phyloP scores from a whole-genome alignment of 441 rosid species.

The Gossypium gossypioides region DNA sequence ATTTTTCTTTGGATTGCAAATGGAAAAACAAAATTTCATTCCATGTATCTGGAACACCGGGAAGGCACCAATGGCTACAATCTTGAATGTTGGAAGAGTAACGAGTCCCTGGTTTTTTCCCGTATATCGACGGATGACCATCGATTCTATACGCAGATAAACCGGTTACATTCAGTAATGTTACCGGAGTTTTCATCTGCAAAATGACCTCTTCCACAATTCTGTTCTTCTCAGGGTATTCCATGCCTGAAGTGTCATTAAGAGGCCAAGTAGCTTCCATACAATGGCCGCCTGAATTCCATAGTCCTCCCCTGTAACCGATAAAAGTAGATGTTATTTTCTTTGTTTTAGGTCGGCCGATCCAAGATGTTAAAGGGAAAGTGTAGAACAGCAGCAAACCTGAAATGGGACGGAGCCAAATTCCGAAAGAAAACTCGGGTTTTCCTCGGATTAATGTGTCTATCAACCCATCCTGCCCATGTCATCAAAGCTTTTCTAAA shows the following conservation, averaged over 20 bases:
- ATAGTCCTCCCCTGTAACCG: conserved; percentile 57
- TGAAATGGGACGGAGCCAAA: conserved; percentile 84
- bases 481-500: conserved; percentile 68
- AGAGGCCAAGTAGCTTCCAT: conserved; percentile 54
- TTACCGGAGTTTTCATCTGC: conserved; percentile 69
- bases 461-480: conserved; percentile 88
- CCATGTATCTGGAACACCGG: conserved; percentile 69
- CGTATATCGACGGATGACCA: conserved; percentile 67
- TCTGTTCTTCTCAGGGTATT: conserved; percentile 37
- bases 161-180: conserved; percentile 50
- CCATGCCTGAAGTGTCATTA: conserved; percentile 25
- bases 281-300: conserved; percentile 92
- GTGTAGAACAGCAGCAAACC: conserved; percentile 27
- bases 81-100: conserved; percentile 41
- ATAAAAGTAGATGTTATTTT: not conserved
- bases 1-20: conserved; percentile 32
- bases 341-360: too few species aligned
- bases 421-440: conserved; percentile 74
- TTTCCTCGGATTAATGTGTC: conserved; percentile 45
- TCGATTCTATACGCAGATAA: conserved; percentile 65
- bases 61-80: conserved; percentile 79
- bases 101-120: conserved; percentile 34
- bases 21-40: conserved; percentile 56
- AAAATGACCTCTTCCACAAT: conserved; percentile 43
- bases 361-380: not conserved